These are phyloP conservation scores for Apodospora peruviana DNA, from an alignment of 495 filamentous ascomycete genomes.

Conservation along the genomic window DNA sequence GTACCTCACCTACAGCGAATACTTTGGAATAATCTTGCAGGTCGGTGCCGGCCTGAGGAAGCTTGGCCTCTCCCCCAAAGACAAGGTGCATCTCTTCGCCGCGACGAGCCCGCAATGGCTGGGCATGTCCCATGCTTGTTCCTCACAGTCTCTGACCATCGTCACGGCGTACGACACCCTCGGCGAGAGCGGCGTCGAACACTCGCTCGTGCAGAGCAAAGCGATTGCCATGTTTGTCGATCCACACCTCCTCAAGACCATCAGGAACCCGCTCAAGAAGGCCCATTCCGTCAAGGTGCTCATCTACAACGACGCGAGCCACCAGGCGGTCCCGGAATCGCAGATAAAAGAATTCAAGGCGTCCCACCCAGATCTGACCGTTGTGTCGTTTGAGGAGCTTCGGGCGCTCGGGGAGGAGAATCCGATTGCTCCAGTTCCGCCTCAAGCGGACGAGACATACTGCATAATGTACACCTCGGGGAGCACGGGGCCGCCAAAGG, in stretches of 20 bases:
- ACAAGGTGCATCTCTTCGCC: slow-evolving; percentile 57
- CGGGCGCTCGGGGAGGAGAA: slow-evolving; percentile 56
- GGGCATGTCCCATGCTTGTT: slow-evolving; percentile 55
- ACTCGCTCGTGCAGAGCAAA: slow-evolving; percentile 54
- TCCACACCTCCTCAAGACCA: slow-evolving; percentile 51
- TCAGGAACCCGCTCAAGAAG: slow-evolving; percentile 34
- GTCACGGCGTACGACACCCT: slow-evolving; percentile 88
- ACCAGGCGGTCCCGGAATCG: slow-evolving; percentile 31
- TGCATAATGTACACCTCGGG: slow-evolving; percentile 97
- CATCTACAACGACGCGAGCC: slow-evolving; percentile 39
- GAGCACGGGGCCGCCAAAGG: slow-evolving; percentile 85
- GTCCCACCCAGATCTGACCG: slow-evolving; percentile 31
- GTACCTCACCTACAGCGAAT: slow-evolving; percentile 58
- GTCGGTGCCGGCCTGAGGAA: slow-evolving; percentile 54
- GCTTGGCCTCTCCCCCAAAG: slow-evolving; percentile 44
- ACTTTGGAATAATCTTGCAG: slow-evolving; percentile 46
- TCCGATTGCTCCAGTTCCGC: slow-evolving; percentile 58
- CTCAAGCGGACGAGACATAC: slow-evolving; percentile 62
- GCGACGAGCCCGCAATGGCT: slow-evolving; percentile 51
- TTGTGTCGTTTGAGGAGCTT: slow-evolving; percentile 41
- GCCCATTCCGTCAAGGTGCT: slow-evolving; percentile 36
- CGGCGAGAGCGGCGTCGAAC: slow-evolving; percentile 54
- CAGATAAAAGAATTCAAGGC: slow-evolving; percentile 39
- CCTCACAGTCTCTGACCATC: slow-evolving; percentile 90
- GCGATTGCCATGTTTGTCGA: slow-evolving; percentile 59